Percentiles rank a stretch among this genome's conserved stretches.
Evolutionary conservation across 2,329 filamentous ascomycete species (phyloP).

Genomic region (Clathrospora elynae): DNA sequence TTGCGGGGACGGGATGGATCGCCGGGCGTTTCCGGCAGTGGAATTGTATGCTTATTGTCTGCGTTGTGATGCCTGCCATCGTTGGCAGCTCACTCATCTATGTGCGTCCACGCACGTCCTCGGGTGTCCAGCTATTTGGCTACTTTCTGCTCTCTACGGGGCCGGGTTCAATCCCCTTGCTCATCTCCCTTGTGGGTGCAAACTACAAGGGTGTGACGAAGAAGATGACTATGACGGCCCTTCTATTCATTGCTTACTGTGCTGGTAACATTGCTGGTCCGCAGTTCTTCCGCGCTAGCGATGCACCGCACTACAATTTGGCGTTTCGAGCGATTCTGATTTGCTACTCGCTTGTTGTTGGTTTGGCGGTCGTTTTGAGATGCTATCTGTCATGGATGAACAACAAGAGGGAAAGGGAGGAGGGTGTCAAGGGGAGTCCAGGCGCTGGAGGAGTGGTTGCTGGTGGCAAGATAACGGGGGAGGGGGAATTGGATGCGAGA

Average conservation of each 20-base stretch:
- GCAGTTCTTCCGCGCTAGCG: constrained; percentile 23
- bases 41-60: constrained; percentile 23
- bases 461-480: constrained; percentile 20
- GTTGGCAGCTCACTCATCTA: constrained; percentile 23
- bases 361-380: constrained; percentile 31
- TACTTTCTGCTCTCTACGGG: constrained; percentile 32
- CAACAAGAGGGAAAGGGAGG: constrained; percentile 23
- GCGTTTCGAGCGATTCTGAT: constrained; percentile 37
- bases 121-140: constrained; percentile 26
- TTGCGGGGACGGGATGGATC: constrained; percentile 20
- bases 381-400: constrained; percentile 29
- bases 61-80: constrained; percentile 21
- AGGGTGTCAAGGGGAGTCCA: constrained; percentile 27
- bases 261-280: constrained; percentile 44
- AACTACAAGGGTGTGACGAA: constrained; percentile 46
- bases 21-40: constrained; percentile 18
- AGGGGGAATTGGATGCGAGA: background rate
- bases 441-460: constrained; percentile 25
- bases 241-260: constrained; percentile 45
- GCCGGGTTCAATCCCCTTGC: constrained; percentile 24
- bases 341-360: constrained; percentile 40
- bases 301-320: constrained; percentile 27
- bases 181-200: constrained; percentile 23
- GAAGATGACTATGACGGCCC: constrained; percentile 45
- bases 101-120: constrained; percentile 14